Evolutionary conservation across 805 yeast species (phyloP), one percentile per base, ranked within the genome.

Genomic region (Saturnispora ahearnii): DNA sequence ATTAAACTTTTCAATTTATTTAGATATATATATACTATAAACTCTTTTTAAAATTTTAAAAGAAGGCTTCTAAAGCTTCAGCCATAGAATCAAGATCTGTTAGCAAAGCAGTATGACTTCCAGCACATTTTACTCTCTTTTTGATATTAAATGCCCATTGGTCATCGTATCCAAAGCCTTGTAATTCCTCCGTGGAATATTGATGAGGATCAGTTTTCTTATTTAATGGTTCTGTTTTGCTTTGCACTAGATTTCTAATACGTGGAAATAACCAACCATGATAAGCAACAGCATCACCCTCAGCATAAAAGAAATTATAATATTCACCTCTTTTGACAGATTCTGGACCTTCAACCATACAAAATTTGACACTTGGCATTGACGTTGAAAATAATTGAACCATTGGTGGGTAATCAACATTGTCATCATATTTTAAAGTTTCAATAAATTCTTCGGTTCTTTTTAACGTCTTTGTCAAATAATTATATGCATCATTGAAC

Each of bases 241-340:
- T 15, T 26, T 41, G 28, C 3, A 29, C 32, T 7, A 43, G 33
- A 3, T 46, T 44, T 8, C 44, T 32, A 22, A 46, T 49, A 55
- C 84, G 86, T 0, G 96, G 97, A 78, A 89, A 77, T 45, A 86
- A 66, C 84, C 89, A 84, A 54, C 78, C 78, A 56, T 84, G 86
- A 64, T 86, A 86, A 1, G 87, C 87, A 18, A 90, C 96, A 41
- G 97, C 97, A 63, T 90, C 97, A 13, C 97, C 97, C 4, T 87
- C 87, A 0, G 95, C 96, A 59, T 87, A 89, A 57, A 76, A 79
- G 58, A 87, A 84, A 57, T 86, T 82, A 54, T 76, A 79, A 67
- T 85, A 89, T 55, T 79, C 76, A 3, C 96, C 96, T 37, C 75
- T 72, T 51, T 68, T 73, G 51, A 90, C 80, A 34, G 80, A 93